These are phyloP conservation scores for Penicillium sp. DNA, from an alignment of 2,329 filamentous ascomycete genomes.

Conservation along the genomic window DNA sequence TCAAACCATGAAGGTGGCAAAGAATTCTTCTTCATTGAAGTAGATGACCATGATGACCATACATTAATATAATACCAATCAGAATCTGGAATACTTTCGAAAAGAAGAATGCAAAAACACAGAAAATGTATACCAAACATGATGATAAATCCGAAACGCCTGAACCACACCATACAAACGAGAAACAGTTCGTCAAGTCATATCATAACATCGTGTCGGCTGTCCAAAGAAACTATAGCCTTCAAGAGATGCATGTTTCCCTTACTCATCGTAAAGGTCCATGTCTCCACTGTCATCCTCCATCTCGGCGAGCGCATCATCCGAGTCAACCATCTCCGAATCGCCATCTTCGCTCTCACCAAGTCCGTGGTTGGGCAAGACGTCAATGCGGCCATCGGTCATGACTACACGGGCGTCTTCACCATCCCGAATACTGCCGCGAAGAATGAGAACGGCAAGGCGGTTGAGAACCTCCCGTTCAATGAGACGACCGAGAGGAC, in stretches of 20 bases:
- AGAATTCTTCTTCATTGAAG: too few relatives aligned
- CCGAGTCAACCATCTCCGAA: constrained; percentile 68
- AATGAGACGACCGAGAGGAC: constrained; percentile 81
- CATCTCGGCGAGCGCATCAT: constrained; percentile 68
- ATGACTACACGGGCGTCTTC: constrained; percentile 76
- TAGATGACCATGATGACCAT: too few relatives aligned
- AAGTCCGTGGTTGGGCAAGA: constrained; percentile 74
- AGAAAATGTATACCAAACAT: too few relatives aligned
- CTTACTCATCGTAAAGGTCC: constrained; percentile 54
- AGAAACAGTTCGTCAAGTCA: too few relatives aligned
- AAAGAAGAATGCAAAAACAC: too few relatives aligned
- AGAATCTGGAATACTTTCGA: too few relatives aligned
- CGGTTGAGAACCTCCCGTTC: constrained; percentile 96
- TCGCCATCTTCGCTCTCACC: constrained; percentile 46
- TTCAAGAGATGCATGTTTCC: neutral
- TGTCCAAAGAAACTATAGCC: too few relatives aligned
- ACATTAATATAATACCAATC: too few relatives aligned
- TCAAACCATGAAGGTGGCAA: too few relatives aligned
- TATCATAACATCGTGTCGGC: too few relatives aligned
- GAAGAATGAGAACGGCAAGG: constrained; percentile 82
- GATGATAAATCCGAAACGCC: too few relatives aligned
- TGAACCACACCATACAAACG: too few relatives aligned
- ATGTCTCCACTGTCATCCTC: constrained; percentile 53
- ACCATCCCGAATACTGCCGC: constrained; percentile 77
- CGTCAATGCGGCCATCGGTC: constrained; percentile 69